Base-by-base conservation (phyloP, 768 basidiomycete genomes). In the Tylopilus felleus region DNA sequence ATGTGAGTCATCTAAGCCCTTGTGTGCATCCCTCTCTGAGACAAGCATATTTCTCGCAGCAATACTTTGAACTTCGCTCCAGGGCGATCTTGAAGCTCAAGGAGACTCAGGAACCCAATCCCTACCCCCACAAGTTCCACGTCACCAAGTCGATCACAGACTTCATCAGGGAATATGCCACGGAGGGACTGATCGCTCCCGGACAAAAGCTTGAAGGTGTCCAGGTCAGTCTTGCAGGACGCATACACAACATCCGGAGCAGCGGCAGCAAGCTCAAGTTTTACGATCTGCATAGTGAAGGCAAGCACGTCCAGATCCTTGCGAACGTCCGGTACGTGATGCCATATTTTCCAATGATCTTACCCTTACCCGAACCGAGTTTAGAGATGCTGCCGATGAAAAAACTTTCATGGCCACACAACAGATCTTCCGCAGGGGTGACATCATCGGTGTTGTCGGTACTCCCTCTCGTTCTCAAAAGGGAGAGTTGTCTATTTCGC, bases 101-200 rank as follows among this genome's bases (percentile, higher is more conserved):
- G 72, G 79, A 86, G 67, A 88, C 90, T 27, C 88, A 88, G 69
- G 72, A 80, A 8, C 96, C 95, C 2, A 90, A 95, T 70, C 97
- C 97, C 2, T 99, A 98, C 76, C 97, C 97, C 8, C 97, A 99
- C 86, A 99, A 99, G 83, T 99, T 99, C 75, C 72, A 96, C 61
- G 95, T 98, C 21, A 77, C 86, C 52, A 77, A 73, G 57, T 92
- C 91, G 8, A 77, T 99, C 65, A 74, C 83, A 3, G 66, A 74
- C 5, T 99, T 86, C 74, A 81, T 98, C 69, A 69, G 77, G 5
- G 72, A 80, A 51, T 98, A 91, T 64, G 88, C 90, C 25, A 22
- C 62, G 8, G 88, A 91, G 47, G 90, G 87, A 49, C 79, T 82
- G 71, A 83, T 96, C 56, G 63, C 77, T 4, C 60, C 84, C 22